Evolutionary conservation across 2,329 filamentous ascomycete genomes (phyloP).

Genomic region (Penicillium janthinellum): DNA sequence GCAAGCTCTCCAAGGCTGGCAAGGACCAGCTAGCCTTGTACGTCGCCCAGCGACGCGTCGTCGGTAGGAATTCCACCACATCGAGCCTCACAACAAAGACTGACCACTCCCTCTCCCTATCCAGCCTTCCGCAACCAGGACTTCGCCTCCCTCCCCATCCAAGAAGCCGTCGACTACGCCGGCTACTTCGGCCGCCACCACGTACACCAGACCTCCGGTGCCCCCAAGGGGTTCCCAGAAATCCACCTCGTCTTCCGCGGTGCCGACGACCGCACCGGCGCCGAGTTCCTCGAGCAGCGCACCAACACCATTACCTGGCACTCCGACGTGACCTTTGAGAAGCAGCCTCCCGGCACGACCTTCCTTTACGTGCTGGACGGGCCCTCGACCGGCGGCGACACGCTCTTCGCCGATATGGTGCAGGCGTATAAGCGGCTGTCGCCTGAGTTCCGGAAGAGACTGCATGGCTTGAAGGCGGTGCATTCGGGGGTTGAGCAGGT

Average conservation of each 20-base stretch:
- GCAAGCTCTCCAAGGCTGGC: constrained; percentile 65
- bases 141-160: constrained; percentile 69
- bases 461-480: constrained; percentile 78
- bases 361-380: constrained; percentile 87
- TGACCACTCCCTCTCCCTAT: background rate
- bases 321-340: constrained; percentile 83
- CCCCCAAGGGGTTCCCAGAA: constrained; percentile 71
- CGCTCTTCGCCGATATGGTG: constrained; percentile 75
- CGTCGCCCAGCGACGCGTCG: constrained; percentile 62
- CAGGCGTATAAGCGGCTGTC: constrained; percentile 81
- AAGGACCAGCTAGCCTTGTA: constrained; percentile 72
- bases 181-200: constrained; percentile 80
- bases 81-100: background rate
- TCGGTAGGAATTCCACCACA: constrained; percentile 48
- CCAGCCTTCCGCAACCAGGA: constrained; percentile 73
- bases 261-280: constrained; percentile 62
- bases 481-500: constrained; percentile 85
- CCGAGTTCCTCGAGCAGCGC: constrained; percentile 66
- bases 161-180: constrained; percentile 68
- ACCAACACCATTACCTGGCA: constrained; percentile 88
- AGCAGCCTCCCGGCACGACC: constrained; percentile 85
- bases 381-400: constrained; percentile 79
- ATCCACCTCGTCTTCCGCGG: constrained; percentile 78
- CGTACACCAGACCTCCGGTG: constrained; percentile 77
- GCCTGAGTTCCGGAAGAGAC: constrained; percentile 73